These are phyloP conservation scores for Hanseniaspora hatyaiensis DNA, from an alignment of 805 yeast genomes.

Conservation along the genomic window DNA sequence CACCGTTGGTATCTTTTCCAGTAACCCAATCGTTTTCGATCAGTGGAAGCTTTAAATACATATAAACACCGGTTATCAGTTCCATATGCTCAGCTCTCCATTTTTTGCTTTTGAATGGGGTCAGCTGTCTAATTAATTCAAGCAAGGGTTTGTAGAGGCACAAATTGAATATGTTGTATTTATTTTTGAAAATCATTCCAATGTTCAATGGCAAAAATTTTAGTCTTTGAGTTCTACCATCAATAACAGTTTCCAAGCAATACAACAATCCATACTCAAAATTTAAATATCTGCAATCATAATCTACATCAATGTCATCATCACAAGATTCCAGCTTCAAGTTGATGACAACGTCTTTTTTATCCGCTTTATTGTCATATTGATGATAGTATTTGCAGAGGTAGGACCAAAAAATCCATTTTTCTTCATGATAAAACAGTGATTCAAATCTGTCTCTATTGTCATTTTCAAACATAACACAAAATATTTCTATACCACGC, in stretches of 20 bases:
- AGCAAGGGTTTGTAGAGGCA: constrained; percentile 58
- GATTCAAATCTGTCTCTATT: constrained; percentile 27
- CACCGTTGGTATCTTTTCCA: constrained; percentile 66
- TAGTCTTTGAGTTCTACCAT: constrained; percentile 58
- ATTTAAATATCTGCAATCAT: constrained; percentile 13
- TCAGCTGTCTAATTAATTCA: constrained; percentile 61
- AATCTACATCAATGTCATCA: constrained; percentile 16
- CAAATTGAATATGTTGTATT: constrained; percentile 49
- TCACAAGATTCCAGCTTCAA: background rate
- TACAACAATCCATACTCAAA: constrained; percentile 31
- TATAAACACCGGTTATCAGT: constrained; percentile 70
- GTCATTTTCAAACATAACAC: constrained; percentile 22
- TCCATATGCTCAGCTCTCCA: constrained; percentile 95
- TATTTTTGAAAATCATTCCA: constrained; percentile 27
- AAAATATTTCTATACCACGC: constrained; percentile 33
- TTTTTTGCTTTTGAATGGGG: constrained; percentile 85
- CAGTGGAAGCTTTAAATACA: constrained; percentile 58
- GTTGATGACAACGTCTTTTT: background rate
- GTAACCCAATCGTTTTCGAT: constrained; percentile 74
- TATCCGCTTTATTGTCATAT: background rate
- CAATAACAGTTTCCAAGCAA: constrained; percentile 45
- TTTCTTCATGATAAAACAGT: constrained; percentile 22
- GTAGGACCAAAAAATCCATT: constrained; percentile 25
- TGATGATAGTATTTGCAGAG: constrained; percentile 19
- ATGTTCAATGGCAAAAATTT: constrained; percentile 28